Evolutionary conservation across 1,284 basidiomycete species (phyloP).

Genomic region (Trametes pubescens): DNA sequence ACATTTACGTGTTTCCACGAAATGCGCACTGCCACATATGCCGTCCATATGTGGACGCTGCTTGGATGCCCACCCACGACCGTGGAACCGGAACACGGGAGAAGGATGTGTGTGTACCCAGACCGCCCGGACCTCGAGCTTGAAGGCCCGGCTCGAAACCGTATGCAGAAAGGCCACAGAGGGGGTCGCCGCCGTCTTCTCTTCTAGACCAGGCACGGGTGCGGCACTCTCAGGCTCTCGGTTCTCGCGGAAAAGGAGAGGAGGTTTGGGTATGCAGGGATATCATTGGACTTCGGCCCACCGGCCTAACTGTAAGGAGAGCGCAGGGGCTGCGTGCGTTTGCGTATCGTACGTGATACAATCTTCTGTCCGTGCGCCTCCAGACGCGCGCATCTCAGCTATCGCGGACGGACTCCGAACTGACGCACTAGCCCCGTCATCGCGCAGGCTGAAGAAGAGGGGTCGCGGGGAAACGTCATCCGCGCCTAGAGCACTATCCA

Average conservation of each 20-base stretch:
- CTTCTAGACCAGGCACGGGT: no score
- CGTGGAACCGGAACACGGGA: slow-evolving; percentile 11
- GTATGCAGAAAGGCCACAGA: no score
- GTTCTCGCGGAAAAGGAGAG: background rate
- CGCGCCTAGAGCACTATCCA: slow-evolving; percentile 60
- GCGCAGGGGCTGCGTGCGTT: slow-evolving; percentile 10
- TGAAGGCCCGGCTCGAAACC: no score
- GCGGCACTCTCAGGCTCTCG: no score
- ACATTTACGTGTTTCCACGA: no score
- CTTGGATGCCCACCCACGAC: background rate
- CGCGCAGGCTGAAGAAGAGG: background rate
- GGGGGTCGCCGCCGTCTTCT: no score
- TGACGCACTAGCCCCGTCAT: background rate
- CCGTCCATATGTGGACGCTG: no score
- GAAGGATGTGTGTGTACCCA: background rate
- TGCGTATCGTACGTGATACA: slow-evolving; percentile 30
- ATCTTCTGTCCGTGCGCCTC: slow-evolving; percentile 12
- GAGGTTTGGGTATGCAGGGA: slow-evolving; percentile 19
- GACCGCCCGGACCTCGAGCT: background rate
- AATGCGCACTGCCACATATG: no score
- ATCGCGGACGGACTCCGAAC: background rate
- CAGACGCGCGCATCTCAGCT: no score
- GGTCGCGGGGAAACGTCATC: background rate
- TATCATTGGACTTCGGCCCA: slow-evolving; percentile 17
- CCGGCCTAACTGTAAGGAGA: slow-evolving; percentile 16